A percentile compares a stretch with the other conserved stretches of the same genome.
Evolutionary conservation across 768 basidiomycete species (phyloP).

Genomic region (Rhizopogon vulgaris): DNA sequence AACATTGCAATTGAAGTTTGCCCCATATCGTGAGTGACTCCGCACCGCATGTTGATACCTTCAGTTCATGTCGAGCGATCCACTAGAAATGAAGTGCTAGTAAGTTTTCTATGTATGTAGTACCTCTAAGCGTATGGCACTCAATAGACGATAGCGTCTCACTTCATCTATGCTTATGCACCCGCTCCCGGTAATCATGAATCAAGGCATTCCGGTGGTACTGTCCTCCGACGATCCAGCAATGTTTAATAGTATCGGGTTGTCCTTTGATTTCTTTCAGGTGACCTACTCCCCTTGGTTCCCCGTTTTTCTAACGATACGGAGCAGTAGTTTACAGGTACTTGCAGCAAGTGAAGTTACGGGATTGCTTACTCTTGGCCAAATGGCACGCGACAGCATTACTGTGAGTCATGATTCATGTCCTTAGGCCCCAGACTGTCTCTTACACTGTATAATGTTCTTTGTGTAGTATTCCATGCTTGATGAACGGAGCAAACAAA

Average conservation of each 20-base stretch:
- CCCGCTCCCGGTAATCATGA: constrained; percentile 59
- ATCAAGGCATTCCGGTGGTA: constrained; percentile 63
- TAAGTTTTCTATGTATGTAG: constrained; percentile 17
- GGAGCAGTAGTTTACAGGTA: constrained; percentile 30
- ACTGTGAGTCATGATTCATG: constrained; percentile 29
- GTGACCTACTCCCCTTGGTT: constrained; percentile 23
- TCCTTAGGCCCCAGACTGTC: not conserved
- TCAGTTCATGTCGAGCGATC: not conserved
- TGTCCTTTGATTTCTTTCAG: constrained; percentile 74
- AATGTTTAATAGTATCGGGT: constrained; percentile 69
- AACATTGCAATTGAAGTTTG: constrained; percentile 40
- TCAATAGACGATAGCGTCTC: constrained; percentile 40
- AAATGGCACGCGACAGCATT: constrained; percentile 58
- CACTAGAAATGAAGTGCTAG: constrained; percentile 63
- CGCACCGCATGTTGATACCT: not conserved
- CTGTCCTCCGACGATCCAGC: constrained; percentile 71
- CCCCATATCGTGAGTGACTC: constrained; percentile 38
- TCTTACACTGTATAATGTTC: not conserved
- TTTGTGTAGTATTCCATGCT: constrained; percentile 43
- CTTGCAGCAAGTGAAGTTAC: constrained; percentile 59
- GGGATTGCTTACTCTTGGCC: constrained; percentile 52
- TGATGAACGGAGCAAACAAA: constrained; percentile 37
- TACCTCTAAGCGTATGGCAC: not conserved
- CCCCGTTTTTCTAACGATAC: not conserved
- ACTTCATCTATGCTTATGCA: constrained; percentile 75